phyloP scores from a whole-genome alignment of 2,329 filamentous ascomycete genomes.

The Penicillium fuscoglaucum region DNA sequence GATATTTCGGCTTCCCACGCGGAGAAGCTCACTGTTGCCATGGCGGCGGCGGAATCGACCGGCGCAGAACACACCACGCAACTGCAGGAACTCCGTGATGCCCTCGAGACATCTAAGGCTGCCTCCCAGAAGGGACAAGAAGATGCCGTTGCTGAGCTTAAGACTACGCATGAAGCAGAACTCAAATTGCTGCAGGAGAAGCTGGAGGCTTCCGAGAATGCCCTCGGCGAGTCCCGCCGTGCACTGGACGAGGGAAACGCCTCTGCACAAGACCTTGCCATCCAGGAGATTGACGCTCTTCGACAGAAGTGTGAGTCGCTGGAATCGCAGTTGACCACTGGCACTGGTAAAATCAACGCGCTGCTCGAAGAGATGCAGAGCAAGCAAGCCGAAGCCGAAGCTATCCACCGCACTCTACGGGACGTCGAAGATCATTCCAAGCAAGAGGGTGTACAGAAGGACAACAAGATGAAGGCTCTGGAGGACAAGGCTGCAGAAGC shows the following conservation, averaged over 20 bases:
- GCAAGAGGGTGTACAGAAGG: slow-evolving; percentile 39
- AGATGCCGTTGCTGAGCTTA: slow-evolving; percentile 35
- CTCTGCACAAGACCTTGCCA: slow-evolving; percentile 36
- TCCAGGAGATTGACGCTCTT: slow-evolving; percentile 39
- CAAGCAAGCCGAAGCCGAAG: slow-evolving; percentile 40
- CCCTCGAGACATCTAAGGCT: slow-evolving; percentile 34
- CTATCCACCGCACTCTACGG: slow-evolving; percentile 40
- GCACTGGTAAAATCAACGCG: slow-evolving; percentile 35
- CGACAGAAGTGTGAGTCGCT: slow-evolving; percentile 37
- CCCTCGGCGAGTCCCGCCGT: slow-evolving; percentile 35
- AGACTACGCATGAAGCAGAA: slow-evolving; percentile 33
- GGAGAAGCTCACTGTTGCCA: slow-evolving; percentile 36
- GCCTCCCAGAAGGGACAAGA: slow-evolving; percentile 32
- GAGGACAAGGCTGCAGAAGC: slow-evolving; percentile 38
- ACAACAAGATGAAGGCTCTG: slow-evolving; percentile 35
- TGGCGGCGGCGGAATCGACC: slow-evolving; percentile 34
- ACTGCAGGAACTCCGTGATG: slow-evolving; percentile 37
- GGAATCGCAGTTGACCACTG: slow-evolving; percentile 35
- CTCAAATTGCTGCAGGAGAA: slow-evolving; percentile 38
- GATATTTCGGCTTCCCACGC: slow-evolving; percentile 33
- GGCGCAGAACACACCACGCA: slow-evolving; percentile 33
- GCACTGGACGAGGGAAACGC: slow-evolving; percentile 37
- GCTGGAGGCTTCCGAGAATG: slow-evolving; percentile 36
- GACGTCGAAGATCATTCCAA: slow-evolving; percentile 40
- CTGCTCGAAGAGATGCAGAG: slow-evolving; percentile 37